Percentiles rank a stretch among this genome's conserved stretches.
phyloP scores from a whole-genome alignment of 768 basidiomycete species.

The Phylloporus arenicola region DNA sequence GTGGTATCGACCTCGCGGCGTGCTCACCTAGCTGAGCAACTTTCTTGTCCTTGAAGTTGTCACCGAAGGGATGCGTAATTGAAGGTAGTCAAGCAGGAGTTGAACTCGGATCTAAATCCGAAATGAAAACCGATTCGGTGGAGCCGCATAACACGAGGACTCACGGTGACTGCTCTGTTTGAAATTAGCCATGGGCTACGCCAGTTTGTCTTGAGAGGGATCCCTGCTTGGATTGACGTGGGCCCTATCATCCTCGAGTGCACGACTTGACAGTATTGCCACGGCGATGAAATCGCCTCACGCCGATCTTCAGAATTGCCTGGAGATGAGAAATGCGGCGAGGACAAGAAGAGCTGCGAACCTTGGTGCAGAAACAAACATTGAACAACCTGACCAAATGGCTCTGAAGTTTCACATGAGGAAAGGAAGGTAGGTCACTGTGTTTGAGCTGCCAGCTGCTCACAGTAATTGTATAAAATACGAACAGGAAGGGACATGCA shows the following conservation, averaged over 20 bases:
- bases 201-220: background rate
- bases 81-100: background rate
- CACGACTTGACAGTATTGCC: slow-evolving; percentile 5
- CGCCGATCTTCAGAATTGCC: too few relatives aligned
- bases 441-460: too few relatives aligned
- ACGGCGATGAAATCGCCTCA: too few relatives aligned
- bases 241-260: slow-evolving; percentile 14
- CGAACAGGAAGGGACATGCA: too few relatives aligned
- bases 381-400: too few relatives aligned
- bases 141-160: slow-evolving; percentile 15
- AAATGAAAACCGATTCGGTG: slow-evolving; percentile 22
- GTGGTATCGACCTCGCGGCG: slow-evolving; percentile 1
- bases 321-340: slow-evolving; percentile 11
- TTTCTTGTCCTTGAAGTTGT: too few relatives aligned
- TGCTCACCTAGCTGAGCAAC: slow-evolving; percentile 14
- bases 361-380: too few relatives aligned
- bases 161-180: slow-evolving; percentile 17
- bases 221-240: slow-evolving; percentile 8
- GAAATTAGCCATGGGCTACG: slow-evolving; percentile 18
- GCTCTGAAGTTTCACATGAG: too few relatives aligned
- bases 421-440: too few relatives aligned
- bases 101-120: slow-evolving; percentile 20
- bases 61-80: background rate
- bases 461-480: too few relatives aligned
- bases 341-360: slow-evolving; percentile 9